Base-by-base conservation (phyloP, 345 rosid genomes). In the Bretschneidera sinensis region DNA sequence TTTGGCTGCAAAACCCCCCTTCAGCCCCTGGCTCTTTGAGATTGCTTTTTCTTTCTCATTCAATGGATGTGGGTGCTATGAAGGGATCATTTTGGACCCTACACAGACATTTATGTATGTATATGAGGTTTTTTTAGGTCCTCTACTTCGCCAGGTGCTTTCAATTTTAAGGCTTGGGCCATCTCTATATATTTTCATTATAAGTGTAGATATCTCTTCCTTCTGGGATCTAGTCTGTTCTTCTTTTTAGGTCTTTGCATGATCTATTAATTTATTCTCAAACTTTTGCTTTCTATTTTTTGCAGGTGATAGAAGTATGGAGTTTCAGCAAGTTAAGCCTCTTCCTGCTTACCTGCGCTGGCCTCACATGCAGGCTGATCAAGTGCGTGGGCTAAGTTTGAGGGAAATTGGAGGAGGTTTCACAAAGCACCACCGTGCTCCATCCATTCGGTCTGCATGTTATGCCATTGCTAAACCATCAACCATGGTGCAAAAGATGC, bases 331-430 rank as follows among this genome's bases (percentile, higher is more conserved):
- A 76, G 78, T 61, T 61, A 83, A 76, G 73, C 72, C 59, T 64
- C 71, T 85, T 31, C 86, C 91, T 25, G 43, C 72, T 65, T 81
- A 86, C 76, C 68, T 94, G 79, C 90, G 88, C 57, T 90, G 99
- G 99, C 99, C 99, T 24, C 99, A 94, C 71, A 81, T 81, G 81
- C 92, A 73, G 68, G 92, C 95, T 59, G 95, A 90, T 84, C 99
- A 94, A 77, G 89, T 94, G 48, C 99, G 70, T 62, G 99, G 97
- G 48, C 81, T 94, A 61, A 79, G 86, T 72, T 79, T 94, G 76
- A 88, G 99, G 79, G 99, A 94, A 83, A 86, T 90, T 66, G 96
- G 97, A 48, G 99, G 97, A 66, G 99, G 99, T 76, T 94, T 94
- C 79, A 61, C 83, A 56, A 94, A 90, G 68, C 96, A 90, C 73